Evolutionary conservation across 352 stramenopile genomes (phyloP), one percentile per base, ranked within the genome.

Genomic region (Phytophthora podocarpi): DNA sequence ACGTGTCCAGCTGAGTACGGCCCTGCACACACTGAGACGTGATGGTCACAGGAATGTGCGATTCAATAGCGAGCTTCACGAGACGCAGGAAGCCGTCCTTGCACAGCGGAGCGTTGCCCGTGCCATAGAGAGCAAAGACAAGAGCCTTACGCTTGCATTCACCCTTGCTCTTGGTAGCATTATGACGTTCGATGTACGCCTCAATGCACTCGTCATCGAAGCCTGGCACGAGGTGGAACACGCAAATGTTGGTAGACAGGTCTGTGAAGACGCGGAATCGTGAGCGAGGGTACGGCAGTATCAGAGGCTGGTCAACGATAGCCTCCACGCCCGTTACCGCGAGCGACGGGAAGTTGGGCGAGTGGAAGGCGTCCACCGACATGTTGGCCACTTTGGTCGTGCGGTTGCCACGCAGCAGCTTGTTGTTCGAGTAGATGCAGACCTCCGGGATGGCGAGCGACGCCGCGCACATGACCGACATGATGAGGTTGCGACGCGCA

Each of bases 381-480:
- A 94, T 87, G 55, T 96, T 98, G 82, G 98, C 93, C 24, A 98
- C 89, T 80, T 99, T 99, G 53, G 90, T 98, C 18, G 93, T 92
- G 46, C 97, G 82, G 78, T 98, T 98, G n/a, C 90, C 96, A 23
- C 97, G 76, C 41, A 99, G 67, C 23, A 99, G 72, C 51, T 97
- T 91, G 78, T 98, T 92, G 71, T 98, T 96, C 61, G 98, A 99
- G 79, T 98, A 98, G 70, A 98, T 78, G 71, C 85, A 96, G 15
- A 98, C 93, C 61, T 96, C 88, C 2, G 87, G 88, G 47, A 96
- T 93, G 23, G 82, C 82, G 30, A 94, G 66, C 30, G 69, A 90
- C 3, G 85, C 65, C 4, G 85, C 85, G 43, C 85, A 94, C 75
- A 94, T 91, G 61, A 94, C 85, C 20, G 91, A 96, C 87, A 98